Conservation (phyloP, 73 alveolate genomes). For the Paramecium sonneborni region DNA sequence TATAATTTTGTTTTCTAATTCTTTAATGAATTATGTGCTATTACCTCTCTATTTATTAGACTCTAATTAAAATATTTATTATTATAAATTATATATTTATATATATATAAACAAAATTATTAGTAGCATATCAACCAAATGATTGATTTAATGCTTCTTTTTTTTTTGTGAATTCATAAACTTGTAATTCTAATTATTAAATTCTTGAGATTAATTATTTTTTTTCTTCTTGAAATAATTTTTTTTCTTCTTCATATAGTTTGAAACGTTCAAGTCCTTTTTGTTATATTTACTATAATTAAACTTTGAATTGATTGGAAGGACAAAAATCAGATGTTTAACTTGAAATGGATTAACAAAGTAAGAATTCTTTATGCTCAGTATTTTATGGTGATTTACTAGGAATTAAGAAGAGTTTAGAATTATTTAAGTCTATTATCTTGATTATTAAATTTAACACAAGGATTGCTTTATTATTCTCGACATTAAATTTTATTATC, state of each 20-base stretch:
- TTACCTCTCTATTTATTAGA: not conserved
- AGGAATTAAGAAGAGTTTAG: not conserved
- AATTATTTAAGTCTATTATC: not conserved
- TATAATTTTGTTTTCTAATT: not conserved
- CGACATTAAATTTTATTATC: not conserved
- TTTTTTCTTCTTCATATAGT: not conserved
- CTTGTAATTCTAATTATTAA: not conserved
- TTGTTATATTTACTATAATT: not conserved
- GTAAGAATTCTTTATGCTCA: not conserved
- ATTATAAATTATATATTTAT: not conserved
- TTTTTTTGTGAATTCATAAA: not conserved
- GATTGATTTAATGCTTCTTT: conserved; percentile 18
- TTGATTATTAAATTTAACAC: not conserved
- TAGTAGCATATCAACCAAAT: conserved; percentile 27
- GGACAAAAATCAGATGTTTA: not conserved
- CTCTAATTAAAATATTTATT: not conserved
- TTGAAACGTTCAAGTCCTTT: not conserved
- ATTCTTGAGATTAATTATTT: not conserved
- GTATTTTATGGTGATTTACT: conserved; percentile 6
- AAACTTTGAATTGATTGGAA: not conserved
- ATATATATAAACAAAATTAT: not conserved
- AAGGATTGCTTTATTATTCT: not conserved
- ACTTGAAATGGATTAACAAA: not conserved
- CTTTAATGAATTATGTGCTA: not conserved
- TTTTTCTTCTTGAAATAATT: not conserved